phyloP scores from a whole-genome alignment of 805 yeast genomes.

The Saccharomycopsis sp. region DNA sequence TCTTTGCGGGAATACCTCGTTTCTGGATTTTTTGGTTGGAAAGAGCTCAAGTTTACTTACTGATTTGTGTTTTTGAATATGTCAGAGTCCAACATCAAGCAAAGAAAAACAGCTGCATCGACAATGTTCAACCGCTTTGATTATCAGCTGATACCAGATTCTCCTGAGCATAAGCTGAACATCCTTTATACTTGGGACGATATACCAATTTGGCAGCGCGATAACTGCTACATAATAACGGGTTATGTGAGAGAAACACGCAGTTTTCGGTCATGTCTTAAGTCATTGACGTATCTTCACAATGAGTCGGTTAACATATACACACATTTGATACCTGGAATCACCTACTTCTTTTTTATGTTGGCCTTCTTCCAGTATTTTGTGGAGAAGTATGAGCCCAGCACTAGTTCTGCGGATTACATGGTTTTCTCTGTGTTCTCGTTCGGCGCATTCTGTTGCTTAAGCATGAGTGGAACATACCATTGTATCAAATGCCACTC shows the following conservation, averaged over 20 bases:
- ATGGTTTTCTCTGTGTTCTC: constrained; percentile 32
- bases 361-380: constrained; percentile 32
- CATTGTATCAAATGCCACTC: constrained; percentile 68
- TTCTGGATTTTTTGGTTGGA: no score
- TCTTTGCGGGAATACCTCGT: no score
- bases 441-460: constrained; percentile 51
- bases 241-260: constrained; percentile 59
- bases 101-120: not conserved
- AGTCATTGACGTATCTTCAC: constrained; percentile 49
- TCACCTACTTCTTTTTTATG: constrained; percentile 26
- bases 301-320: constrained; percentile 71
- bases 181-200: constrained; percentile 39
- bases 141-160: not conserved
- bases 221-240: constrained; percentile 56
- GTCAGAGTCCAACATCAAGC: not conserved
- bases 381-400: constrained; percentile 37
- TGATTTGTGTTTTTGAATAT: not conserved
- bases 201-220: constrained; percentile 67
- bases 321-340: constrained; percentile 48
- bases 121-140: not conserved
- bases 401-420: constrained; percentile 41
- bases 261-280: constrained; percentile 39
- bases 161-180: not conserved
- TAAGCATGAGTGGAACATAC: constrained; percentile 58
- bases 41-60: no score